These are phyloP conservation scores for Penicillium paxilli DNA, from an alignment of 495 filamentous ascomycete species.

Conservation along the genomic window DNA sequence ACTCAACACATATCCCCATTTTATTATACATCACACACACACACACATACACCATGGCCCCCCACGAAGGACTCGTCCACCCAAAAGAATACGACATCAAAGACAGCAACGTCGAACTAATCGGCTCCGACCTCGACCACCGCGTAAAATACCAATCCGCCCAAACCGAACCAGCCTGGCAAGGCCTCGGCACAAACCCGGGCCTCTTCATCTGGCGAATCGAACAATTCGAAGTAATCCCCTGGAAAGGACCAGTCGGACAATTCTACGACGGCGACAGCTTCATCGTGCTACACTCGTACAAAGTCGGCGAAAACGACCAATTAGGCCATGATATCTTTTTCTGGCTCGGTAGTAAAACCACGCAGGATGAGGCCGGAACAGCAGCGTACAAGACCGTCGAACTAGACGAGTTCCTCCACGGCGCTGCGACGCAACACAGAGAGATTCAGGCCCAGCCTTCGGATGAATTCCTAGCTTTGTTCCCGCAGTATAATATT, in stretches of 20 bases:
- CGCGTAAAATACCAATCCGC: constrained; percentile 63
- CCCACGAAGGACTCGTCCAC: constrained; percentile 57
- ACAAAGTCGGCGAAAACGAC: constrained; percentile 51
- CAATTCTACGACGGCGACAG: constrained; percentile 64
- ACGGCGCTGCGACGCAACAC: constrained; percentile 58
- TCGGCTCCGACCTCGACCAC: constrained; percentile 60
- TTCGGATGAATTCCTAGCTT: constrained; percentile 54
- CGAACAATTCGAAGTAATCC: constrained; percentile 59
- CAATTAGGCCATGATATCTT: constrained; percentile 57
- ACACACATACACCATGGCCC: constrained; percentile 44
- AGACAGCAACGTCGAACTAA: constrained; percentile 63
- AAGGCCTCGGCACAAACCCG: constrained; percentile 47
- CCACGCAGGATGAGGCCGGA: constrained; percentile 62
- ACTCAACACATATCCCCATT: too few relatives aligned
- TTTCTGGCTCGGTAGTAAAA: constrained; percentile 62
- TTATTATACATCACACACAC: neutral
- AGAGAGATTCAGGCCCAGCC: constrained; percentile 56
- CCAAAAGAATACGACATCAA: constrained; percentile 60
- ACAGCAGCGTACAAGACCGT: constrained; percentile 67
- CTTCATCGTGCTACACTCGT: constrained; percentile 59
- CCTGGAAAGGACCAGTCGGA: constrained; percentile 53
- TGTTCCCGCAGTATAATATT: constrained; percentile 57
- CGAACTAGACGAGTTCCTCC: constrained; percentile 63
- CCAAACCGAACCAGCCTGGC: constrained; percentile 61
- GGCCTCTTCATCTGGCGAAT: constrained; percentile 62